Evolutionary conservation across 2,329 filamentous ascomycete genomes (phyloP), one percentile per base, ranked within the genome.

Genomic region (Diaporthe destruens): DNA sequence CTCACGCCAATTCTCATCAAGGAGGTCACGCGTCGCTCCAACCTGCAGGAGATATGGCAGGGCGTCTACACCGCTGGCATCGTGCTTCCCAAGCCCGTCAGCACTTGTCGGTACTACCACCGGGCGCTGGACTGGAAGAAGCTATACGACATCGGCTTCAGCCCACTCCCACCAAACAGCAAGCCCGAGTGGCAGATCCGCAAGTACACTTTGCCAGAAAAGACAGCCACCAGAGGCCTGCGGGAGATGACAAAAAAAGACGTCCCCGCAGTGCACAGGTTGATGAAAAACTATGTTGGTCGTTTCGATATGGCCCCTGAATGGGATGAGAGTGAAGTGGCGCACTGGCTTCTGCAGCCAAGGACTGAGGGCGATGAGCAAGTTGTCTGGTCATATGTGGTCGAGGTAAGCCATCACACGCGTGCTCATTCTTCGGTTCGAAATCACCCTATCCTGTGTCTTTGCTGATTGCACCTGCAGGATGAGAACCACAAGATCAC

Each of bases 1-100:
- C 90, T 99, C 55, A 92, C 96, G 0, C 96, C 96, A 0, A 93
- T 98, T 2, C 90, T 99, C 69, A 99, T 99, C 86, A 98, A 98
- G 83, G 96, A 99, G 82, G 94, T 99, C 78, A 99, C 96, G 6
- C 92, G 96, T 61, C 90, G 95, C 75, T 97, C 94, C 86, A 97
- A 98, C 82, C 84, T 95, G 61, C 87, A 93, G 75, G 93, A 92
- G 71, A 92, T 97, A 76, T 98, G 93, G 88, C 96, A 99, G 83
- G 96, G 96, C 65, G 94, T 99, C 72, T 98, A 98, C 85, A 99
- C 96, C 0, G 96, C 92, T 36, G 96, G 96, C 51, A 92, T 96
- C 25, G 91, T 99, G 51, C 88, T 99, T 2, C 96, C 96, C 36
- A 97, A 92, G 49, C 96, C 96, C 6, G 90, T 99, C 75, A 95